phyloP scores from a whole-genome alignment of 2,329 filamentous ascomycete species.

The Penicillium psychrosexuale region DNA sequence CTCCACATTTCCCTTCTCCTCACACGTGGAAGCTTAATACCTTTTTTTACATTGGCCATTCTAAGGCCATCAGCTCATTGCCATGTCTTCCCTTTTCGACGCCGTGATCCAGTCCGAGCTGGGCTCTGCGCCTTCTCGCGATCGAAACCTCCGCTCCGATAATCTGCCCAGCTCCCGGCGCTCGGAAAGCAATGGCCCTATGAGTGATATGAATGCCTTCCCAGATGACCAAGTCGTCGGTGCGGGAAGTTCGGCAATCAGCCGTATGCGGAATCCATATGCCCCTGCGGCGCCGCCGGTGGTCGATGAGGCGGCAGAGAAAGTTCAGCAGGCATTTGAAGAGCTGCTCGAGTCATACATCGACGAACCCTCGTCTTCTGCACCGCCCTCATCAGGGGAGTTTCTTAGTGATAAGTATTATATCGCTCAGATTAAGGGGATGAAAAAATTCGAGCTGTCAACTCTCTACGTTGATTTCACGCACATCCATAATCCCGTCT shows the following conservation, averaged over 20 bases:
- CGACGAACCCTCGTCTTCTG: conserved; percentile 57
- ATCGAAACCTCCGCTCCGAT: conserved; percentile 34
- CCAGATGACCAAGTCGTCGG: conserved; percentile 62
- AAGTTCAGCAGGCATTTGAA: conserved; percentile 61
- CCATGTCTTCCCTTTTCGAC: conserved; percentile 44
- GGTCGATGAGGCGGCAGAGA: conserved; percentile 60
- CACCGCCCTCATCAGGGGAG: conserved; percentile 53
- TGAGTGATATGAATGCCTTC: conserved; percentile 58
- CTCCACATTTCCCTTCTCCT: conserved; percentile 9
- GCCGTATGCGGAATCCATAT: conserved; percentile 49
- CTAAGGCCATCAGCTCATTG: conserved; percentile 24
- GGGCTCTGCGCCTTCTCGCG: conserved; percentile 34
- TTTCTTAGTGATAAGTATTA: conserved; percentile 63
- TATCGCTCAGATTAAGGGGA: conserved; percentile 62
- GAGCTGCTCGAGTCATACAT: conserved; percentile 60
- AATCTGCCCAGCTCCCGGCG: conserved; percentile 54
- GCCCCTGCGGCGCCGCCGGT: conserved; percentile 56
- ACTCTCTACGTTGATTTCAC: conserved; percentile 68
- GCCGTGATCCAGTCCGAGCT: conserved; percentile 43
- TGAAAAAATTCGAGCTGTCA: conserved; percentile 59
- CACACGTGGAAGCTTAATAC: conserved; percentile 4
- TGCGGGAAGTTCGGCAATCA: conserved; percentile 48
- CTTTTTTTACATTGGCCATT: conserved; percentile 24
- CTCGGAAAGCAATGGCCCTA: conserved; percentile 50
- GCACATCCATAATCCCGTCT: conserved; percentile 76